Conservation (phyloP, 352 stramenopile genomes). For the Blastocystis hominis region DNA sequence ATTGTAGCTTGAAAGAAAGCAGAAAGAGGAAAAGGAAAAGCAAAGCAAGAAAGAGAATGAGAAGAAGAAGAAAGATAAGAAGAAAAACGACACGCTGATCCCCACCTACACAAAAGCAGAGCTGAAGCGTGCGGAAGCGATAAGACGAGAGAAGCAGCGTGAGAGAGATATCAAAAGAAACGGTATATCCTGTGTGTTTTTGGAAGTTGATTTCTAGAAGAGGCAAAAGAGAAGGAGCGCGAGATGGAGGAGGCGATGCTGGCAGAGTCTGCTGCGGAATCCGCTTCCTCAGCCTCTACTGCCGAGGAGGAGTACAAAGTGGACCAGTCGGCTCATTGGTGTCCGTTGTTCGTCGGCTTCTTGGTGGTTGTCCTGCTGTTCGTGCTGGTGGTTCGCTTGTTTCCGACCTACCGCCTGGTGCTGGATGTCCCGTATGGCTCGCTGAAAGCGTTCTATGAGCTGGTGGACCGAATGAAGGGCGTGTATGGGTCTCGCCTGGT, state of each 20-base stretch:
- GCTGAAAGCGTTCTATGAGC: not conserved
- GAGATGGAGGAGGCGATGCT: not conserved
- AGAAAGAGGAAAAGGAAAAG: not conserved
- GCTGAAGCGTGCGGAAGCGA: constrained; percentile 16
- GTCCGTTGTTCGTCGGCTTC: not conserved
- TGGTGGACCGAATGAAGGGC: not conserved
- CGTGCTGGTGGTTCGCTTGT: not conserved
- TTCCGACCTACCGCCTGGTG: not conserved
- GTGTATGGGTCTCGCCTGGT: not conserved
- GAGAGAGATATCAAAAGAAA: not conserved
- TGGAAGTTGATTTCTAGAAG: not conserved
- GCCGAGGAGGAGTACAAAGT: not conserved
- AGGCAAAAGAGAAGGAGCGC: not conserved
- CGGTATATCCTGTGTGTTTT: not conserved
- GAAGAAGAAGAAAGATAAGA: not conserved
- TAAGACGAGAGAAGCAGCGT: constrained; percentile 19
- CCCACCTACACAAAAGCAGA: not conserved
- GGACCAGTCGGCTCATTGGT: not conserved
- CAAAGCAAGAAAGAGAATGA: not conserved
- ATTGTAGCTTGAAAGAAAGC: not conserved
- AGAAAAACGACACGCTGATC: constrained; percentile 1
- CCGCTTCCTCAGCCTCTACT: not conserved
- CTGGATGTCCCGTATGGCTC: not conserved
- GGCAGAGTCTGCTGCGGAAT: not conserved
- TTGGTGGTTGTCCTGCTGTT: not conserved